A percentile compares a stretch with the other conserved stretches of the same genome.
These are phyloP conservation scores for Neoarthrinium moseri DNA, from an alignment of 2,329 filamentous ascomycete species.

Conservation along the genomic window DNA sequence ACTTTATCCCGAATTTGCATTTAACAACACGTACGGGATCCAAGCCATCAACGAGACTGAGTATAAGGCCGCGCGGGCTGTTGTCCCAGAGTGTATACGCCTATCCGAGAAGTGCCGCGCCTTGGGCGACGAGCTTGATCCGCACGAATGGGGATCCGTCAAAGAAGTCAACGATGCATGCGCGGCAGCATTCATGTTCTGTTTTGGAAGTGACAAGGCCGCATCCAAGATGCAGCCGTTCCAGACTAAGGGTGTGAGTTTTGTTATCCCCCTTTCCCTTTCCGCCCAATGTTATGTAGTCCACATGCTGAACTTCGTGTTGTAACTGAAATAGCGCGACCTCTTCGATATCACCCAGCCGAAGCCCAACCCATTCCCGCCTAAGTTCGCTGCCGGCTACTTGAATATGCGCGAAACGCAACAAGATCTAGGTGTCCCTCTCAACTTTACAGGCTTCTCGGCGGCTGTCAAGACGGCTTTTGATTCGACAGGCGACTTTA, in stretches of 20 bases:
- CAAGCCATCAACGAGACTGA: constrained; percentile 49
- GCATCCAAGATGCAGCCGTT: too few relatives aligned
- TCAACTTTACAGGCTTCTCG: constrained; percentile 48
- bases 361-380: constrained; percentile 45
- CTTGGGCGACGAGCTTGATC: background rate
- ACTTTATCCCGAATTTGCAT: constrained; percentile 55
- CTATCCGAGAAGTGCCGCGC: background rate
- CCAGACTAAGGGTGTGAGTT: too few relatives aligned
- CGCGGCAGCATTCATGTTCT: background rate
- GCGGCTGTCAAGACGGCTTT: background rate
- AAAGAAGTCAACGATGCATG: constrained; percentile 1
- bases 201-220: background rate
- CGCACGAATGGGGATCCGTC: background rate
- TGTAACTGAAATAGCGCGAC: too few relatives aligned
- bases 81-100: background rate
- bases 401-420: constrained; percentile 55
- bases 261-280: too few relatives aligned
- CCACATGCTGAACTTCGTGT: too few relatives aligned
- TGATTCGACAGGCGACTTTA: background rate
- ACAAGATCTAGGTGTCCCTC: constrained; percentile 53
- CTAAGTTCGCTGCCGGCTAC: constrained; percentile 49
- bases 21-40: constrained; percentile 66
- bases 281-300: too few relatives aligned
- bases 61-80: constrained; percentile 42
- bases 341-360: constrained; percentile 52